Percentiles rank a stretch among this genome's conserved stretches.
Conservation (phyloP, 495 filamentous ascomycete genomes). For the Aspergillus ellipticus region DNA sequence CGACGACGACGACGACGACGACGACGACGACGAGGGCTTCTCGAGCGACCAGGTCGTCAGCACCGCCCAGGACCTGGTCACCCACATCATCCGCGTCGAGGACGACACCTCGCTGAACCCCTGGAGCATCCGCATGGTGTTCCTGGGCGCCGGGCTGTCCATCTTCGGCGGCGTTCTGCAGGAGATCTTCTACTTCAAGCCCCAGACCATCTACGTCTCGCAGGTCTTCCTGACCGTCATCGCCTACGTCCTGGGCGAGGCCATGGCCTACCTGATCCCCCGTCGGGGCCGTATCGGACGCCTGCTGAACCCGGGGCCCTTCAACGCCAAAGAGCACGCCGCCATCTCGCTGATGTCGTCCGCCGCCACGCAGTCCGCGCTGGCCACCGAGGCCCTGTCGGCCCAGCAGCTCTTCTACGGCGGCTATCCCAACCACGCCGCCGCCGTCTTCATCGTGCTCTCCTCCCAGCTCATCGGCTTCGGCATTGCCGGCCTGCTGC, state of each 20-base stretch:
- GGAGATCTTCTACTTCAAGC: conserved; percentile 5
- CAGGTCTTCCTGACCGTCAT: conserved; percentile 3
- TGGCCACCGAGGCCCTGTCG: conserved; percentile 1
- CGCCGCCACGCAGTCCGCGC: neutral
- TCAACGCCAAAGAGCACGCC: conserved; percentile 1
- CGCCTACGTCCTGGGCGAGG: neutral
- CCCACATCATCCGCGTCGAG: conserved; percentile 2
- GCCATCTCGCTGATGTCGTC: conserved; percentile 1
- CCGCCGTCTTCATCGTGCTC: neutral
- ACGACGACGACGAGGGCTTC: neutral
- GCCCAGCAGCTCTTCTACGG: conserved; percentile 4
- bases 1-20: neutral
- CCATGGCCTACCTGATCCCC: neutral
- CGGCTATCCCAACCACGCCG: conserved; percentile 1
- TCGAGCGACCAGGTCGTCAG: neutral
- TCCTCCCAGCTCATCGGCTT: conserved; percentile 2
- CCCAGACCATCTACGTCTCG: conserved; percentile 1
- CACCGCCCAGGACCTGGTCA: neutral
- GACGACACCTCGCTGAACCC: neutral
- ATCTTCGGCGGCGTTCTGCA: neutral
- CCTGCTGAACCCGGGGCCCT: neutral
- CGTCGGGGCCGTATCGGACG: neutral
- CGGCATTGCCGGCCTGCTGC: conserved; percentile 1
- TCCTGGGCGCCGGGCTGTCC: neutral
- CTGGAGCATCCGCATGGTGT: conserved; percentile 1